phyloP scores from a whole-genome alignment of 2,329 filamentous ascomycete species.

The Coniochaeta pulveracea region DNA sequence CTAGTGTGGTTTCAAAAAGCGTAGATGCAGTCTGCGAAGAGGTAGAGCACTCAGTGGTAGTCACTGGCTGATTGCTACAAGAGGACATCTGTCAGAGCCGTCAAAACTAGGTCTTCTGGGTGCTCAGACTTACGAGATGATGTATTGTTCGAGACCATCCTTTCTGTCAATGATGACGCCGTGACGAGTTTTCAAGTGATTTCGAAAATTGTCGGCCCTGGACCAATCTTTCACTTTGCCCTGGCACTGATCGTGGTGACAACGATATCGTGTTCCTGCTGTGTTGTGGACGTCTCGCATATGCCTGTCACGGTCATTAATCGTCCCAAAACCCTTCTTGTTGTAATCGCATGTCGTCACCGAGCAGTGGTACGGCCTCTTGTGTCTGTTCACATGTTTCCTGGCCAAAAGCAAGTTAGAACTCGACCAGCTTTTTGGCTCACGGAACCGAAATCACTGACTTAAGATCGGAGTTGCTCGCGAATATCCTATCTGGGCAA shows the following conservation, averaged over 20 bases:
- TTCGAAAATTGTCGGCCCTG: constrained; percentile 75
- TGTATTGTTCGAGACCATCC: constrained; percentile 21
- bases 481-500: no score
- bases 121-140: no score
- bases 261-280: constrained; percentile 44
- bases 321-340: constrained; percentile 61
- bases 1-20: no score
- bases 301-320: constrained; percentile 75
- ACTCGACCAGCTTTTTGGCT: no score
- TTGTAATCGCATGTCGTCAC: constrained; percentile 45
- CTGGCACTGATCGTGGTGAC: constrained; percentile 43
- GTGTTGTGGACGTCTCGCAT: constrained; percentile 57
- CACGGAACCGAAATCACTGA: no score
- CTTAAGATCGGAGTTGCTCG: constrained; percentile 45
- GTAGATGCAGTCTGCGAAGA: no score
- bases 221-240: constrained; percentile 63
- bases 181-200: constrained; percentile 66
- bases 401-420: constrained; percentile 34
- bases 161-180: constrained; percentile 20
- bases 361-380: constrained; percentile 54
- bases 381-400: constrained; percentile 64
- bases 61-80: no score
- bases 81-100: no score
- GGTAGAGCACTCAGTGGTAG: no score
- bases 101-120: no score